phyloP scores from a whole-genome alignment of 805 yeast species.

The Debaryomyces tyrocola region DNA sequence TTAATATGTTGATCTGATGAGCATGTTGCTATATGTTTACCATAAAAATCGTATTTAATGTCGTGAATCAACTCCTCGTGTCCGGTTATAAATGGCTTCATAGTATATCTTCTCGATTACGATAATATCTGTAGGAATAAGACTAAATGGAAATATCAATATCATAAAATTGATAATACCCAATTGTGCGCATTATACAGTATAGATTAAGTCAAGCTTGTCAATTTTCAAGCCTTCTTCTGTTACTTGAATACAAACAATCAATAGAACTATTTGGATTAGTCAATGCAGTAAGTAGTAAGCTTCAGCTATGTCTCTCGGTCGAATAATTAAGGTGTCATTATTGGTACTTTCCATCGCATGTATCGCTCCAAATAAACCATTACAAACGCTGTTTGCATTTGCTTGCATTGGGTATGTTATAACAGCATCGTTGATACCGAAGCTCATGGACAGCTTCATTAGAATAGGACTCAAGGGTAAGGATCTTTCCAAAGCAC shows the following conservation, averaged over 20 bases:
- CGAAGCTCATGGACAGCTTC: conserved; percentile 65
- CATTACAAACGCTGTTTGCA: conserved; percentile 61
- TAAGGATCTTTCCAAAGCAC: conserved; percentile 77
- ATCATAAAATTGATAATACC: background rate
- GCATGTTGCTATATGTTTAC: conserved; percentile 88
- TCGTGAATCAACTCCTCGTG: conserved; percentile 94
- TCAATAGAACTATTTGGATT: no score
- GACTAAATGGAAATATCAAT: background rate
- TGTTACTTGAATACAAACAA: no score
- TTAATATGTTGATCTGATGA: conserved; percentile 93
- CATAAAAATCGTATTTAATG: conserved; percentile 89
- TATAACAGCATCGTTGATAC: conserved; percentile 61
- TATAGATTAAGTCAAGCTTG: background rate
- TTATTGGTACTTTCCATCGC: conserved; percentile 19
- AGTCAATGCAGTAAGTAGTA: no score
- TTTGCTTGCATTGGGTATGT: conserved; percentile 68
- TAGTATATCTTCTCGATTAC: conserved; percentile 2
- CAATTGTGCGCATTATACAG: background rate
- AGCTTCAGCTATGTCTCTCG: background rate
- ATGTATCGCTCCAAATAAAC: conserved; percentile 38
- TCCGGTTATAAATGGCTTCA: conserved; percentile 80
- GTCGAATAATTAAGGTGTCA: conserved; percentile 4
- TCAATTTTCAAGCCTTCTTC: background rate
- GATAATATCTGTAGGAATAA: background rate
- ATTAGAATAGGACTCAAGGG: conserved; percentile 82